Percentiles rank a stretch among this genome's conserved stretches.
These are phyloP conservation scores for Thelonectria olida DNA, from an alignment of 2,329 filamentous ascomycete species.

Conservation along the genomic window DNA sequence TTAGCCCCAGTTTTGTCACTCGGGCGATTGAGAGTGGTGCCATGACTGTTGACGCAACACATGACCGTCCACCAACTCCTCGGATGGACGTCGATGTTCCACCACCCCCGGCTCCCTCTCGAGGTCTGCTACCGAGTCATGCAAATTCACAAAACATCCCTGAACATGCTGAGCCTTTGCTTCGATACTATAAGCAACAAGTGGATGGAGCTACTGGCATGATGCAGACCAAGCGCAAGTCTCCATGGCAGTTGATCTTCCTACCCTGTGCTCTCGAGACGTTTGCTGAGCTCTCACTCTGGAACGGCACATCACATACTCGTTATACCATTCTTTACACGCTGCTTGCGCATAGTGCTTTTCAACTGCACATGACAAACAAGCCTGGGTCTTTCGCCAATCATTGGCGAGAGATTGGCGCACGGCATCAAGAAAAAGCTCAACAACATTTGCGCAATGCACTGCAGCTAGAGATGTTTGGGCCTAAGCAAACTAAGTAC, in stretches of 20 bases:
- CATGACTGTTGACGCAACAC: neutral
- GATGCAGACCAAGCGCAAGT: constrained; percentile 46
- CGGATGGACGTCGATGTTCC: constrained; percentile 1
- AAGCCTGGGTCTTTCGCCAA: constrained; percentile 10
- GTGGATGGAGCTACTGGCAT: constrained; percentile 40
- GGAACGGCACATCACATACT: constrained; percentile 49
- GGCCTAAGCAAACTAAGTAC: constrained; percentile 50
- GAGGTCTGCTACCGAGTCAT: neutral
- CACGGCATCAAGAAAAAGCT: constrained; percentile 42
- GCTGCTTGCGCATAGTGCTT: constrained; percentile 53
- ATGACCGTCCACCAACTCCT: neutral
- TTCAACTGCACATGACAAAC: constrained; percentile 45
- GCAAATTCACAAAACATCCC: constrained; percentile 14
- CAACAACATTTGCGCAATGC: constrained; percentile 46
- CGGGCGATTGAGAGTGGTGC: constrained; percentile 29
- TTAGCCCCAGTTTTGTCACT: constrained; percentile 35
- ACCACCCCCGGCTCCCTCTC: neutral
- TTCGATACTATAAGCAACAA: constrained; percentile 41
- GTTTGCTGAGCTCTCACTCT: constrained; percentile 52
- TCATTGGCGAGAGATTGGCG: constrained; percentile 42
- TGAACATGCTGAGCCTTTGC: constrained; percentile 36
- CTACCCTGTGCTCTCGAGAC: constrained; percentile 52
- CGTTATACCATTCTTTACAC: constrained; percentile 50
- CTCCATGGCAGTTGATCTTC: constrained; percentile 55
- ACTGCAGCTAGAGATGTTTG: constrained; percentile 44